Conservation (phyloP, 2,329 filamentous ascomycete genomes). For the Apiospora hydei region DNA sequence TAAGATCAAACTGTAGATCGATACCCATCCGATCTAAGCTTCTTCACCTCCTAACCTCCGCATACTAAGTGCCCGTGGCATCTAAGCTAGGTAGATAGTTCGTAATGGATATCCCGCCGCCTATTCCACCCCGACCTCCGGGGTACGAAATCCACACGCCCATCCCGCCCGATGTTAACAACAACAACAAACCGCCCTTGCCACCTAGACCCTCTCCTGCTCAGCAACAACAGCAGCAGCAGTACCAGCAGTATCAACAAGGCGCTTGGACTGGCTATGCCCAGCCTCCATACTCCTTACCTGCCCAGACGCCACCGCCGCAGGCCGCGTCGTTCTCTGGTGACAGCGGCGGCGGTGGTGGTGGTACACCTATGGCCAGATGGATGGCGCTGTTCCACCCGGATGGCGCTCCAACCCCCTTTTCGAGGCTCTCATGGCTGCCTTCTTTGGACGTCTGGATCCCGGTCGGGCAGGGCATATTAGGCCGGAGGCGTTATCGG, state of each 20-base stretch:
- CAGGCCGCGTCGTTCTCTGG: not conserved
- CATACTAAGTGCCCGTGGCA: not conserved
- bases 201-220: slow-evolving; percentile 1
- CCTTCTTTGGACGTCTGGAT: slow-evolving; percentile 31
- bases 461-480: slow-evolving; percentile 30
- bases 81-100: not conserved
- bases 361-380: not conserved
- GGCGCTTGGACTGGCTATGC: not conserved
- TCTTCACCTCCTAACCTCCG: not conserved
- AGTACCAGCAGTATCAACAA: not conserved
- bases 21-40: not conserved
- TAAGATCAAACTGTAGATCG: not conserved
- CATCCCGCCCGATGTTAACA: not conserved
- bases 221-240: not conserved
- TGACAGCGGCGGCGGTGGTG: not conserved
- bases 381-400: slow-evolving; percentile 29
- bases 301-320: not conserved
- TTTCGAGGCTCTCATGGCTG: slow-evolving; percentile 29
- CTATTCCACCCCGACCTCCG: slow-evolving; percentile 32
- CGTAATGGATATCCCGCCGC: slow-evolving; percentile 31
- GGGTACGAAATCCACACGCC: slow-evolving; percentile 31
- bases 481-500: slow-evolving; percentile 31
- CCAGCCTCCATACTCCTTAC: not conserved
- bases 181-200: not conserved
- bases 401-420: slow-evolving; percentile 32